Percentiles rank a stretch among this genome's conserved stretches.
Conservation (phyloP, 345 rosid genomes). For the Litchi chinensis region DNA sequence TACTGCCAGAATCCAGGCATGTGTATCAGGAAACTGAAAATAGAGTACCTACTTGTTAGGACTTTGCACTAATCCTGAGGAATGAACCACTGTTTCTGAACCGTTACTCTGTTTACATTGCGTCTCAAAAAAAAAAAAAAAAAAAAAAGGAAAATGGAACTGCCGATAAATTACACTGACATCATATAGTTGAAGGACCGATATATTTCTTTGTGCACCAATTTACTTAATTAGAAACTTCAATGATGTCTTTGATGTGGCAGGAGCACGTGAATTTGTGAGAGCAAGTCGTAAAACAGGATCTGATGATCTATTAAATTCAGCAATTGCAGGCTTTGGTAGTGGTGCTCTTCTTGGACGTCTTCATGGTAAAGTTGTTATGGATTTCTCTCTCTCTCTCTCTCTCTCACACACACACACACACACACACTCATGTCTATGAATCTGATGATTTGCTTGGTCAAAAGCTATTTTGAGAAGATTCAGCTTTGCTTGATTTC, state of each 20-base stretch:
- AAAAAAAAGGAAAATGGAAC: no score
- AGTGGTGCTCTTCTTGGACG: slow-evolving; percentile 86
- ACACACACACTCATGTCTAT: neutral
- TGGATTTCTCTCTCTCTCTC: neutral
- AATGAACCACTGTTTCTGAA: no score
- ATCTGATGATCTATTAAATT: slow-evolving; percentile 68
- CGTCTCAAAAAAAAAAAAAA: no score
- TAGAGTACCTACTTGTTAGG: neutral
- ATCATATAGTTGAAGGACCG: neutral
- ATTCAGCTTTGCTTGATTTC: slow-evolving; percentile 9
- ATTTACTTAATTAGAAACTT: slow-evolving; percentile 9
- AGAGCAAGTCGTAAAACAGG: slow-evolving; percentile 66
- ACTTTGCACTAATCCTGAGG: neutral
- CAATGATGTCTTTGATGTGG: slow-evolving; percentile 25
- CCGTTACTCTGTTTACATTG: no score
- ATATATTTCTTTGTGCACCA: neutral
- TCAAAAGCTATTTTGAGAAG: slow-evolving; percentile 6
- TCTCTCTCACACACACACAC: no score
- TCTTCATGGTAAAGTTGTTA: slow-evolving; percentile 60
- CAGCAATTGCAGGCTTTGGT: slow-evolving; percentile 75
- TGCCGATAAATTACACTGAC: no score
- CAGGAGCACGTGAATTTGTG: slow-evolving; percentile 87
- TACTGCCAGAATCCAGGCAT: neutral
- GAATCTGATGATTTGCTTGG: neutral
- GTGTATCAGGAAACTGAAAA: neutral